Evolutionary conservation across 2,329 filamentous ascomycete genomes (phyloP).

Genomic region (Apiospora sp.): DNA sequence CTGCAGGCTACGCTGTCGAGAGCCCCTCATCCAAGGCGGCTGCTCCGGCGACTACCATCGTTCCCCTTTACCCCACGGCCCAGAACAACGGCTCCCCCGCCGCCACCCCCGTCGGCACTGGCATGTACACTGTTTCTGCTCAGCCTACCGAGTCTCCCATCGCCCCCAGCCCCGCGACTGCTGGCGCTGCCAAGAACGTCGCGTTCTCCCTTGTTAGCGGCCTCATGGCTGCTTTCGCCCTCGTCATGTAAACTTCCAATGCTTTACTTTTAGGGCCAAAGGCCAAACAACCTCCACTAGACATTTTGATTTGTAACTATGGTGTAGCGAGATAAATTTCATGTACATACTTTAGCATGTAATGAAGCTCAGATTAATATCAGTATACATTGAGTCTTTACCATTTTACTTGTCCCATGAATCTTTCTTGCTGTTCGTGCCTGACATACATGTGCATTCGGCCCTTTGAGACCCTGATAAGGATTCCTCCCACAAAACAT

Average conservation of each 20-base stretch:
- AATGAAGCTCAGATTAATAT: neutral
- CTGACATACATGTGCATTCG: neutral
- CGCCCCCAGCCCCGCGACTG: constrained; percentile 30
- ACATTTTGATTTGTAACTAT: neutral
- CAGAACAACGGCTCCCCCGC: constrained; percentile 68
- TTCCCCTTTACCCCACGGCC: constrained; percentile 74
- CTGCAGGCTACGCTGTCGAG: constrained; percentile 64
- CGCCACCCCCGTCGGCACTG: constrained; percentile 74
- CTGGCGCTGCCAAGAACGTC: constrained; percentile 32
- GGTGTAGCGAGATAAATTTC: neutral
- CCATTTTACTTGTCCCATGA: too few species aligned
- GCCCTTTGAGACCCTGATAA: neutral
- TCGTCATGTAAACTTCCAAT: constrained; percentile 18
- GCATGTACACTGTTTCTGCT: constrained; percentile 58
- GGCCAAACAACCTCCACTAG: too few species aligned
- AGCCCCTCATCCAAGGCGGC: constrained; percentile 48
- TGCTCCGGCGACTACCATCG: constrained; percentile 60
- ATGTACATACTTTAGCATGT: constrained; percentile 14
- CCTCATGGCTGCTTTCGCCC: constrained; percentile 27
- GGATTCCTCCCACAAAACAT: neutral
- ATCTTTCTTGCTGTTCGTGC: neutral
- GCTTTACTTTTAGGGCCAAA: too few species aligned
- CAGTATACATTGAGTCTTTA: neutral
- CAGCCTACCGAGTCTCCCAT: constrained; percentile 42
- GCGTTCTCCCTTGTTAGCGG: constrained; percentile 28